Base-by-base conservation (phyloP, 2,329 filamentous ascomycete species). In the Epichloe uncinata region DNA sequence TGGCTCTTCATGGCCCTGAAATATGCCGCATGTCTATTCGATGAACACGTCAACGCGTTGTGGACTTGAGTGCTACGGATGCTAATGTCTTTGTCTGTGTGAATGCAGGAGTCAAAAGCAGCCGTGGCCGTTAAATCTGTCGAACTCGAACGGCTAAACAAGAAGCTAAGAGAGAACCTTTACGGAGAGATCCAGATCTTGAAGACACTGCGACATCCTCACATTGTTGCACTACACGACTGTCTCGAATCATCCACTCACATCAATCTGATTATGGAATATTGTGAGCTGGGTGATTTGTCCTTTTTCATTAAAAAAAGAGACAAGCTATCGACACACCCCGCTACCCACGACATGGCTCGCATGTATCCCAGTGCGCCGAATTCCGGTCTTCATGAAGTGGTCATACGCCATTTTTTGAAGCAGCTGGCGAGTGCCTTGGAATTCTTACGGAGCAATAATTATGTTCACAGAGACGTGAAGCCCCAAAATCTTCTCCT, bases 241-340 rank as follows among this genome's bases (percentile, higher is more conserved):
- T 96, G 90, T 71, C 78, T 91, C 66, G 90, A 97, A 66, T 85
- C 87, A 0, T 73, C 80, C 3, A 83, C 84, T 20, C 87, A 95
- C 62, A 96, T 97, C 69, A 93, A 98, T 69, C 78, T 98, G 52
- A 84, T 97, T 55, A 98, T 97, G 91, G 93, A 98, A 70, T 97
- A 94, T 69, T 97, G 93, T 70, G 88, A 95, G 63, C 78, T 98
- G 40, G 91, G 93, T 20, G 93, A 98, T 63, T 71, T 98, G 52
- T 95, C 93, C 11, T 76, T 91, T 96, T 97, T 98, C 68, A 96
- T 98, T 71, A 95, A 93, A 75, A 26, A 93, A 70, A 81, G 91
- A 53, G 82, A 91, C 53, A 86, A 83, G 62, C 78, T 96, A 43
- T 77, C 75, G 42, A 84, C 83, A 47, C 85, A 95, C 63, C 81